phyloP scores from a whole-genome alignment of 2,329 filamentous ascomycete genomes.

The Didymellaceae sp. region DNA sequence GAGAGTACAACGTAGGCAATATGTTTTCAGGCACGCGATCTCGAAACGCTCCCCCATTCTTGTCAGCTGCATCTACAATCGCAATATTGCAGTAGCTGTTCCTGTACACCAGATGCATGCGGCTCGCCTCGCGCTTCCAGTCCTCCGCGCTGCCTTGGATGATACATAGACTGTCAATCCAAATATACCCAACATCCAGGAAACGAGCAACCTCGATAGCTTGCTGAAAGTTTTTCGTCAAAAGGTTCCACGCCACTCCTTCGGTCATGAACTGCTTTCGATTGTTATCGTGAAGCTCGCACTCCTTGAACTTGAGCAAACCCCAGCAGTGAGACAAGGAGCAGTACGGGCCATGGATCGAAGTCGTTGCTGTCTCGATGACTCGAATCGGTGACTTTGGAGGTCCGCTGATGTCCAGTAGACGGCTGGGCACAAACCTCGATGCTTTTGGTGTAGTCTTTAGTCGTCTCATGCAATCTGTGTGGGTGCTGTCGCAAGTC shows the following conservation, averaged over 20 bases:
- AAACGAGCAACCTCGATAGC: constrained; percentile 32
- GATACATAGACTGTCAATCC: constrained; percentile 36
- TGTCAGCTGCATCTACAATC: constrained; percentile 27
- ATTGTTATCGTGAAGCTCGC: constrained; percentile 9
- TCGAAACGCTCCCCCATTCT: constrained; percentile 31
- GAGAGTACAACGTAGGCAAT: constrained; percentile 20
- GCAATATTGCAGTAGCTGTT: constrained; percentile 41
- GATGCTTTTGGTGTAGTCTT: constrained; percentile 5
- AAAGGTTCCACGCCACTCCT: constrained; percentile 22
- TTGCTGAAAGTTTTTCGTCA: constrained; percentile 34
- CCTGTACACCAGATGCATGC: constrained; percentile 41
- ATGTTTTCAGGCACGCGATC: constrained; percentile 21
- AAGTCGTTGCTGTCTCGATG: constrained; percentile 20
- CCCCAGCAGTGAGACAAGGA: constrained; percentile 37
- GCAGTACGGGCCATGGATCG: constrained; percentile 27
- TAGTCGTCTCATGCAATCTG: constrained; percentile 23
- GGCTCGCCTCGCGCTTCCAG: constrained; percentile 24
- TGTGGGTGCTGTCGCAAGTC: constrained; percentile 25
- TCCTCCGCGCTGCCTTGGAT: constrained; percentile 27
- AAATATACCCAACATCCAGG: constrained; percentile 32
- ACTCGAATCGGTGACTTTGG: constrained; percentile 15
- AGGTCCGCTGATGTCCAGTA: constrained; percentile 24
- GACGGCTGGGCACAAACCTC: constrained; percentile 28
- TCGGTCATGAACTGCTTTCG: constrained; percentile 17
- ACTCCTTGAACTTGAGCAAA: constrained; percentile 7